Conservation (phyloP, 352 stramenopile species). For the Globisporangium cystogenes region DNA sequence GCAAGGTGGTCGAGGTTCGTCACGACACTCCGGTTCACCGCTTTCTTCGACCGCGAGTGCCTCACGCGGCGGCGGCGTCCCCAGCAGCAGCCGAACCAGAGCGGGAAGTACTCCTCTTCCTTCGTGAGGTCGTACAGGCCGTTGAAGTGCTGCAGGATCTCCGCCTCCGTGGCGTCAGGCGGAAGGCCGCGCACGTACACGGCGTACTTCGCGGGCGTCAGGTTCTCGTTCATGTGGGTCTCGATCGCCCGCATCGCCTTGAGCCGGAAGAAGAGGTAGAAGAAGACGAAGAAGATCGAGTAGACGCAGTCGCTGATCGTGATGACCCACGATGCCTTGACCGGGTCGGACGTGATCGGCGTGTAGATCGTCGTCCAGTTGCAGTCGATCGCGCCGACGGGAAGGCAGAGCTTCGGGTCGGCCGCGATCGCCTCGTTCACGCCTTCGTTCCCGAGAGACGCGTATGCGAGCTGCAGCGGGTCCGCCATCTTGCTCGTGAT, state of each 20-base stretch:
- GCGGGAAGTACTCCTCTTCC: conserved; percentile 48
- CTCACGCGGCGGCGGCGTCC: conserved; percentile 20
- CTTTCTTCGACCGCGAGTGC: conserved; percentile 1
- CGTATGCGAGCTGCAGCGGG: conserved; percentile 61
- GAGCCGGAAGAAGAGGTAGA: conserved; percentile 46
- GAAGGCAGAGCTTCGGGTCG: conserved; percentile 37
- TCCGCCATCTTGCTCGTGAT: conserved; percentile 62
- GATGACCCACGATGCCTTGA: conserved; percentile 67
- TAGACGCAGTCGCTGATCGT: conserved; percentile 56
- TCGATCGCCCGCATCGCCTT: conserved; percentile 45
- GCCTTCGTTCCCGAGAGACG: conserved; percentile 75
- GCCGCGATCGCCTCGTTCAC: conserved; percentile 49
- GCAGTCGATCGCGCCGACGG: conserved; percentile 58
- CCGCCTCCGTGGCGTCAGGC: conserved; percentile 43
- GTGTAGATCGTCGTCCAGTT: conserved; percentile 58
- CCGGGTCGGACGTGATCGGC: conserved; percentile 51
- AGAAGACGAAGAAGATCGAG: conserved; percentile 64
- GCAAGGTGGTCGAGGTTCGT: conserved; percentile 65
- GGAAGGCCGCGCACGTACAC: conserved; percentile 74
- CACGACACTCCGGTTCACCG: conserved; percentile 36
- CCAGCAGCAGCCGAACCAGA: conserved; percentile 71
- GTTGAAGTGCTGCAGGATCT: conserved; percentile 80
- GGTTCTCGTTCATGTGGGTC: conserved; percentile 61
- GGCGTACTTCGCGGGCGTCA: conserved; percentile 78
- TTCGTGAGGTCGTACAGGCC: conserved; percentile 61